A percentile compares a stretch with the other conserved stretches of the same genome.
Conservation (phyloP, 441 rosid species). For the Euphorbia celastroides region DNA sequence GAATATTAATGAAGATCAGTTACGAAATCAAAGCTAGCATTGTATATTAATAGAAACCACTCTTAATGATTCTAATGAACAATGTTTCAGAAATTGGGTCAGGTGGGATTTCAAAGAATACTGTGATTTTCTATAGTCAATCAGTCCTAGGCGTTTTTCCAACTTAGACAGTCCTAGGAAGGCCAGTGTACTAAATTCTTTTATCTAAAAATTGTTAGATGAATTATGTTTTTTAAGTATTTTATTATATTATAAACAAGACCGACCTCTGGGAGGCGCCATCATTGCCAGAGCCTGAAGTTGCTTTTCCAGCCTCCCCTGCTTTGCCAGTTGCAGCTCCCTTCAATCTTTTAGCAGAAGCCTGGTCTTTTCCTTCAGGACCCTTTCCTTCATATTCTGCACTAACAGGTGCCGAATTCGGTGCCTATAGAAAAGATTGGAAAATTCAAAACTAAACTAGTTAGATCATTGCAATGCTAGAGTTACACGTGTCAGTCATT, state of each 20-base stretch:
- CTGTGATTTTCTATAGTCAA: too few species aligned
- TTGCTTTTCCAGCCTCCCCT: slow-evolving; percentile 49
- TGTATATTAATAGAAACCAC: too few species aligned
- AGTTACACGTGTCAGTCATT: background rate
- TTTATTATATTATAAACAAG: too few species aligned
- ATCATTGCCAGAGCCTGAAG: slow-evolving; percentile 93
- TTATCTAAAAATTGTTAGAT: too few species aligned
- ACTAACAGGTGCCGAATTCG: slow-evolving; percentile 41
- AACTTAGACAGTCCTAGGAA: too few species aligned
- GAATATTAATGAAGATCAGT: background rate
- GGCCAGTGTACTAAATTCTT: too few species aligned
- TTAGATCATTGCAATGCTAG: slow-evolving; percentile 4
- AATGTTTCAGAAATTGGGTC: too few species aligned
- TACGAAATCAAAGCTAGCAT: background rate
- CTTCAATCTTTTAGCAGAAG: slow-evolving; percentile 61
- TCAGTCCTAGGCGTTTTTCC: too few species aligned
- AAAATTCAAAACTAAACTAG: background rate
- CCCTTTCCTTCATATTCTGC: slow-evolving; percentile 47
- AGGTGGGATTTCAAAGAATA: too few species aligned
- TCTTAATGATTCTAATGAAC: too few species aligned
- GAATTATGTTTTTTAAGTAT: too few species aligned
- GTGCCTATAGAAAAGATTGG: slow-evolving; percentile 37
- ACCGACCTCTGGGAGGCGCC: slow-evolving; percentile 76
- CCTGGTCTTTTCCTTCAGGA: slow-evolving; percentile 45
- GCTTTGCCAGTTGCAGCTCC: slow-evolving; percentile 51